A percentile compares a stretch with the other conserved stretches of the same genome.
Evolutionary conservation across 352 stramenopile species (phyloP).

Genomic region (Pythium chondricola): DNA sequence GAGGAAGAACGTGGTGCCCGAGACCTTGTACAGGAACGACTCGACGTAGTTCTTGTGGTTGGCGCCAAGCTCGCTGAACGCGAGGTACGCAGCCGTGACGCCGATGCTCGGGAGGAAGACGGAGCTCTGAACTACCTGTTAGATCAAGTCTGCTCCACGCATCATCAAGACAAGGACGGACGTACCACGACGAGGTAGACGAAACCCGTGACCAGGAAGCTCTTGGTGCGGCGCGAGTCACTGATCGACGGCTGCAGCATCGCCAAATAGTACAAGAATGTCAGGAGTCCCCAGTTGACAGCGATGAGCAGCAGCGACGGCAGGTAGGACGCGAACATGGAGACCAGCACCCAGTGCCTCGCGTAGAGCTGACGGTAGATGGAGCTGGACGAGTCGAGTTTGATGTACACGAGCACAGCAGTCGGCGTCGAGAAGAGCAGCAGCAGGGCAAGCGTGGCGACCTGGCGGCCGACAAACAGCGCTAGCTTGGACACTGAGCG

Average conservation of each 20-base stretch:
- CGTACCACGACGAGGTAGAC: constrained; percentile 68
- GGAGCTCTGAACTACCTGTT: constrained; percentile 37
- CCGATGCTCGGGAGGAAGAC: constrained; percentile 76
- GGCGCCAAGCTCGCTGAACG: constrained; percentile 47
- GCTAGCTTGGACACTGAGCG: constrained; percentile 32
- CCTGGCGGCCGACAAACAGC: constrained; percentile 39
- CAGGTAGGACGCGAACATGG: constrained; percentile 62
- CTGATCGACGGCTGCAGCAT: constrained; percentile 66
- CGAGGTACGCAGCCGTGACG: constrained; percentile 70
- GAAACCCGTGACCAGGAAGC: constrained; percentile 74
- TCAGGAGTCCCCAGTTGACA: constrained; percentile 70
- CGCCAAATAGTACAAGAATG: constrained; percentile 59
- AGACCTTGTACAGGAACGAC: constrained; percentile 79
- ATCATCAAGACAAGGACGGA: constrained; percentile 1
- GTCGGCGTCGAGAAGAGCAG: constrained; percentile 73
- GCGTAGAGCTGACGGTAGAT: constrained; percentile 46
- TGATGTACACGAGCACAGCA: constrained; percentile 78
- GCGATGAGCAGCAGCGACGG: constrained; percentile 67
- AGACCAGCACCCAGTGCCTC: constrained; percentile 42
- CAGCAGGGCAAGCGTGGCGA: constrained; percentile 44
- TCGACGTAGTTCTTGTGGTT: constrained; percentile 61
- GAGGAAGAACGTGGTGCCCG: constrained; percentile 78
- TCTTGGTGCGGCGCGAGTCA: constrained; percentile 54
- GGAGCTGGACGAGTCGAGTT: constrained; percentile 57
- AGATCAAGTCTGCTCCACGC: not conserved